phyloP scores from a whole-genome alignment of 2,329 filamentous ascomycete species.

The Thermothelomyces thermophilus region DNA sequence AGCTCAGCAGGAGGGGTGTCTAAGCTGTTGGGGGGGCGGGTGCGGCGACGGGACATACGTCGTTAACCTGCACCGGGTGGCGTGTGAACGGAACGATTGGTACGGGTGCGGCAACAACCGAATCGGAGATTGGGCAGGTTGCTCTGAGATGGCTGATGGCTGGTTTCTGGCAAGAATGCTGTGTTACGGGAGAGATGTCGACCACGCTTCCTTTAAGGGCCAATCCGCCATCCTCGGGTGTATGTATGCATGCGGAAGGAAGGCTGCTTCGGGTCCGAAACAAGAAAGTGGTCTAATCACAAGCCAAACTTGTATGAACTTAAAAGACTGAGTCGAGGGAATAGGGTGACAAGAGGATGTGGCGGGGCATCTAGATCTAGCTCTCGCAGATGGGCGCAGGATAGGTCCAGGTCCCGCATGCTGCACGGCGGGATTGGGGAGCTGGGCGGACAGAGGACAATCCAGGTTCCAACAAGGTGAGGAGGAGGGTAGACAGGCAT shows the following conservation, averaged over 20 bases:
- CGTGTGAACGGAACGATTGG: conserved; percentile 3
- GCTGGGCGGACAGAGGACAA: background rate
- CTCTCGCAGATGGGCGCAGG: background rate
- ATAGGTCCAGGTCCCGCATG: no score
- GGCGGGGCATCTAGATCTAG: background rate
- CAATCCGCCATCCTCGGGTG: conserved; percentile 4
- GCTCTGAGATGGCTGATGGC: background rate
- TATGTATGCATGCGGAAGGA: background rate
- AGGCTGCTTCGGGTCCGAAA: background rate
- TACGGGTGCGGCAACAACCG: conserved; percentile 5
- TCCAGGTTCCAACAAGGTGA: background rate
- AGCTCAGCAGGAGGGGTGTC: background rate
- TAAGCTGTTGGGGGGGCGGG: background rate
- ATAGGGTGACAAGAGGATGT: no score
- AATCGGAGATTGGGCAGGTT: background rate
- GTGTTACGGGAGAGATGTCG: conserved; percentile 11
- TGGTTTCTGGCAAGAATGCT: conserved; percentile 14
- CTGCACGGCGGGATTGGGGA: background rate
- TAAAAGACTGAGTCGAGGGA: no score
- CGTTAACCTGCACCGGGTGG: background rate
- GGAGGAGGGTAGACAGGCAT: background rate
- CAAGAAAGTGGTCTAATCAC: background rate
- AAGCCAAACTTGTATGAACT: background rate
- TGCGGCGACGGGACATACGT: conserved; percentile 1
- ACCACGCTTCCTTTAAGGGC: background rate